These are phyloP conservation scores for Arthrobotrys pseudoclavata DNA, from an alignment of 2,329 filamentous ascomycete species.

Conservation along the genomic window DNA sequence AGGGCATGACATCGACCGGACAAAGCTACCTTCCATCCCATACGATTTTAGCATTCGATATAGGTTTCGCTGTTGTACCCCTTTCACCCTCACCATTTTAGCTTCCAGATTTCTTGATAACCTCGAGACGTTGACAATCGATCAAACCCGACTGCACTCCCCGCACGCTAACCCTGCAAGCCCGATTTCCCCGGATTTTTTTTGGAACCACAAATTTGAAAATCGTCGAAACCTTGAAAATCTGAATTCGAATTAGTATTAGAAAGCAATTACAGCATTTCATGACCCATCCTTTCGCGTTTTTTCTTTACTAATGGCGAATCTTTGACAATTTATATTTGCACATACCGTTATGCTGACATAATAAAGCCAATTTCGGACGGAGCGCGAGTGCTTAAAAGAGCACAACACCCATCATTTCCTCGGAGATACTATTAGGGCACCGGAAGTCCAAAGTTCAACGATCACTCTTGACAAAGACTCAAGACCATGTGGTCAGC, in stretches of 20 bases:
- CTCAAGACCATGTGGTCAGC: slow-evolving; percentile 34
- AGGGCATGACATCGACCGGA: background rate
- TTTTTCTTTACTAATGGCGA: slow-evolving; percentile 3
- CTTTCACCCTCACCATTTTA: background rate
- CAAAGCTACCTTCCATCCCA: slow-evolving; percentile 22
- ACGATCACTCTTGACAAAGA: background rate
- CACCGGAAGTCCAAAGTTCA: slow-evolving; percentile 10
- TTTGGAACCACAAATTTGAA: background rate
- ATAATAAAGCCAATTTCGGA: background rate
- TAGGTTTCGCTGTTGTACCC: slow-evolving; percentile 10
- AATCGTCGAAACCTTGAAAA: background rate
- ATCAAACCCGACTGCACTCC: slow-evolving; percentile 29
- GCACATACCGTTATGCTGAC: slow-evolving; percentile 19
- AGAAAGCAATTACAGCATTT: slow-evolving; percentile 31
- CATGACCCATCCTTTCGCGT: slow-evolving; percentile 27
- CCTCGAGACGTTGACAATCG: slow-evolving; percentile 18
- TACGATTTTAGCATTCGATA: slow-evolving; percentile 5
- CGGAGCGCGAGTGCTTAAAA: slow-evolving; percentile 22
- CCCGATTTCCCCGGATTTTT: slow-evolving; percentile 57
- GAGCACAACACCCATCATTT: slow-evolving; percentile 11
- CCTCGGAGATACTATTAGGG: slow-evolving; percentile 46
- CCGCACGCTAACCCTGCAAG: slow-evolving; percentile 56
- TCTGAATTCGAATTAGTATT: background rate
- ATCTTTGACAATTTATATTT: slow-evolving; percentile 25
- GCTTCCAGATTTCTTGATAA: slow-evolving; percentile 15